Conservation (phyloP, 768 basidiomycete species). For the Fomitopsis serialis region DNA sequence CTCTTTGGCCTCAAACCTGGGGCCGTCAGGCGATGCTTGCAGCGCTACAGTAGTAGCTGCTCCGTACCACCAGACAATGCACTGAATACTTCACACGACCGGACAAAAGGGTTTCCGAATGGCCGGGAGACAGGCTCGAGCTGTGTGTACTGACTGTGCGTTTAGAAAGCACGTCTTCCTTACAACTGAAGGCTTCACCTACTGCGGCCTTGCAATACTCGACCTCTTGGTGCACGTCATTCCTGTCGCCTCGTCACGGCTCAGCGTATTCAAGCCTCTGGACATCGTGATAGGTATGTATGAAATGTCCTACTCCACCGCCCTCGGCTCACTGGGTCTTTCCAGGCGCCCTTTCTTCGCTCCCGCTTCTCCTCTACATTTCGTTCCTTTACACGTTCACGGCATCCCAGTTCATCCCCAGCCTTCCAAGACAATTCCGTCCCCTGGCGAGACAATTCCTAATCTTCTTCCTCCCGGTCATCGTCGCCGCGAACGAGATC, state of each 20-base stretch:
- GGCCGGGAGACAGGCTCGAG: no score
- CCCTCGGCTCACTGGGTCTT: background rate
- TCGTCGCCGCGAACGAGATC: constrained; percentile 50
- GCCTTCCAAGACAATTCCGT: constrained; percentile 46
- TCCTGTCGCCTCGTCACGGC: constrained; percentile 43
- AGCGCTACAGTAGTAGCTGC: no score
- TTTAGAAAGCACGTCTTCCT: constrained; percentile 53
- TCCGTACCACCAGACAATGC: no score
- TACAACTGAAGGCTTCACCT: constrained; percentile 54
- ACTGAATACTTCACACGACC: no score
- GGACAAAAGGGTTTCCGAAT: no score
- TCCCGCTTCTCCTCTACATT: constrained; percentile 61
- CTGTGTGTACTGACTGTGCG: background rate
- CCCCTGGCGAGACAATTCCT: constrained; percentile 39
- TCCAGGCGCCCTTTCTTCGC: constrained; percentile 49
- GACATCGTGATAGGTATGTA: constrained; percentile 59
- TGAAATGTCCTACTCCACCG: background rate
- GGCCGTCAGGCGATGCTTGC: no score
- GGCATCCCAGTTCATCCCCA: constrained; percentile 42
- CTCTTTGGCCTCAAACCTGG: no score
- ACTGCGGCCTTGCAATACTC: constrained; percentile 52
- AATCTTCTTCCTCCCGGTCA: constrained; percentile 48
- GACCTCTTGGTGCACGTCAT: constrained; percentile 56
- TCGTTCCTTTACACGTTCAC: constrained; percentile 58
- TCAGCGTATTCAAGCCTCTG: constrained; percentile 43